phyloP scores from a whole-genome alignment of 768 basidiomycete species.

The Mycena venus region DNA sequence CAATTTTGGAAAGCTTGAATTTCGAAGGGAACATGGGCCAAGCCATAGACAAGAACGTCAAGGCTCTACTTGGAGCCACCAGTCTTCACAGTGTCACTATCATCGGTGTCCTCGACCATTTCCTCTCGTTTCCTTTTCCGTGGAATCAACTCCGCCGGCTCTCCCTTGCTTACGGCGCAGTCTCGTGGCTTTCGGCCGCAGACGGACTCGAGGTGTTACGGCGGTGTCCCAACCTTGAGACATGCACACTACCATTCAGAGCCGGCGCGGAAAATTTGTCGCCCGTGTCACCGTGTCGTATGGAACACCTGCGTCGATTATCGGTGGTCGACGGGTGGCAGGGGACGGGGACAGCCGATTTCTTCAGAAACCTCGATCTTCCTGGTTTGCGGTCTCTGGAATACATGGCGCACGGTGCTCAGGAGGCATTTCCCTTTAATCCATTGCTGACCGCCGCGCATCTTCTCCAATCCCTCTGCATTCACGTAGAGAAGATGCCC shows the following conservation, averaged over 20 bases:
- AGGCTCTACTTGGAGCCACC: no score
- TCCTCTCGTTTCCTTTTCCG: neutral
- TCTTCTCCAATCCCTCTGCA: neutral
- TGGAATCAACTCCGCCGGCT: no score
- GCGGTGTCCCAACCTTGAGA: neutral
- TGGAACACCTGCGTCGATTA: neutral
- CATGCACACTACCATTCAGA: no score
- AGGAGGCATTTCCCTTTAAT: neutral
- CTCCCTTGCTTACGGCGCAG: no score
- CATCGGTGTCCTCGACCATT: neutral
- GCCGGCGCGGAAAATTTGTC: no score
- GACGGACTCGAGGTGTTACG: neutral
- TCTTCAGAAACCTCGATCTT: neutral
- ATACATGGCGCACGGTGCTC: neutral
- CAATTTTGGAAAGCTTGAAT: no score
- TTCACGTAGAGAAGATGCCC: neutral
- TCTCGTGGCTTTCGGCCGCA: no score
- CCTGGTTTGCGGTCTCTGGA: neutral
- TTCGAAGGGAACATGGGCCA: no score
- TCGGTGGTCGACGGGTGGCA: conserved; percentile 55
- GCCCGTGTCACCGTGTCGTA: neutral
- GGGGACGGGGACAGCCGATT: neutral
- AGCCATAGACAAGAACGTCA: no score
- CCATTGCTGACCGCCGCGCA: neutral
- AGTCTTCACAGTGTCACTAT: neutral